Evolutionary conservation across 2,329 filamentous ascomycete genomes (phyloP), one percentile per base, ranked within the genome.

Genomic region (Pezicula neosporulosa): DNA sequence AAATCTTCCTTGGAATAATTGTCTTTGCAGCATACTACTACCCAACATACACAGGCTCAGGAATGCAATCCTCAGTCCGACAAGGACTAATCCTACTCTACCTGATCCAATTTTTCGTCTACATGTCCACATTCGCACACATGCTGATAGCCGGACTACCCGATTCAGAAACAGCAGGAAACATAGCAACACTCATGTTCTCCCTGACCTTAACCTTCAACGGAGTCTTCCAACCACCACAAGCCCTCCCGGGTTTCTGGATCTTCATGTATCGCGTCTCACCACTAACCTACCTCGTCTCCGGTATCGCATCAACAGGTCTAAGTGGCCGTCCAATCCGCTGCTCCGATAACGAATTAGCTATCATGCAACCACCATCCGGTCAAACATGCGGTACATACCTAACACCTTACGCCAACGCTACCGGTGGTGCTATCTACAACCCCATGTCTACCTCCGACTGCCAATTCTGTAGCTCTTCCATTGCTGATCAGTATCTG

Each of bases 21-120:
- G 86, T 92, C 73, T 96, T 77, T 72, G 80, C 89, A 61, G 85
- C 78, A 65, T 94, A 89, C 81, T 96, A 95, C 75, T 96, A 92
- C 54, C 76, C 84, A 56, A 80, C 86, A 1, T 68, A 78, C 8
- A 83, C 89, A 58, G 85, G 88, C 16, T 87, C 88, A 10, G 87
- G 64, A 2, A 64, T 66, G 15, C 63, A 63, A 47, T 27, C 57
- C 10, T 56, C 56, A 1, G n/a, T 50, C 9, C 53, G 61, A 12
- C 64, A 66, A 52, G 65, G 77, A 0, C 81, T 94, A 13, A 87
- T 93, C 77, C 89, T 93, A 72, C 75, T 96, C 21, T 83, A 90
- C 59, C 72, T 92, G 16, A 76, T 86, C 59, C 75, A 81, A 59
- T 95, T 95, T 77, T 80, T 93, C 60, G 71, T 95, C 46, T 93